Base-by-base conservation (phyloP, 805 yeast species). In the Ogataea nitratoaversa region DNA sequence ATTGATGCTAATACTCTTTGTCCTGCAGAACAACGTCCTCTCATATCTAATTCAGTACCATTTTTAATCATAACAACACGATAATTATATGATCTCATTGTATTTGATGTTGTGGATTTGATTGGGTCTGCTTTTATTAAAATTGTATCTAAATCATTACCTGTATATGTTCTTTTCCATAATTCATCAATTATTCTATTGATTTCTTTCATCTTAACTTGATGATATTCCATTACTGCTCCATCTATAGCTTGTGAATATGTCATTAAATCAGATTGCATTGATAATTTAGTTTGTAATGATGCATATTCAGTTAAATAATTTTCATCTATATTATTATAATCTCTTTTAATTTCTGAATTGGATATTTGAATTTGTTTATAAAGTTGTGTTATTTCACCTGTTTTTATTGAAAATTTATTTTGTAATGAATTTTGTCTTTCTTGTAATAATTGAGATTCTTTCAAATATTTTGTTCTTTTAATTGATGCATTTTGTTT, bases 11-110 rank as follows among this genome's bases (percentile, higher is more conserved):
- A 64, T 4, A 93, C 97, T 54, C 89, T 87, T 62, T 93, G 99
- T 0, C 99, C 99, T 0, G 99, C 98, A 2, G 96, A 87, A 60
- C 99, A 93, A 42, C 99, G 68, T 0, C 99, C 99, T 46, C 99
- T 75, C 99, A 93, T 93, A 57, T 93, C 99, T 35, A 93, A 67
- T 60, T 93, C 98, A 1, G 82, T 84, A 43, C 85, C 91, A 54
- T 84, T 87, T 59, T 93, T 93, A 43, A 81, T 80, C 99, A 93
- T 93, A 18, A 90, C 95, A 16, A 93, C 97, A 29, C 97, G 70
- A 56, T 91, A 91, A 57, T 91, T 90, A 60, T 90, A 91, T 1
- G 93, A 77, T 42, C 95, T 77, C 76, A 19, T 72, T 60, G 33
- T 42, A 12, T 44, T 38, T 2, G 57, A 33, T 11, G 48, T 39